Conservation (phyloP, 805 yeast genomes). For the Jamesozyma gamospora region DNA sequence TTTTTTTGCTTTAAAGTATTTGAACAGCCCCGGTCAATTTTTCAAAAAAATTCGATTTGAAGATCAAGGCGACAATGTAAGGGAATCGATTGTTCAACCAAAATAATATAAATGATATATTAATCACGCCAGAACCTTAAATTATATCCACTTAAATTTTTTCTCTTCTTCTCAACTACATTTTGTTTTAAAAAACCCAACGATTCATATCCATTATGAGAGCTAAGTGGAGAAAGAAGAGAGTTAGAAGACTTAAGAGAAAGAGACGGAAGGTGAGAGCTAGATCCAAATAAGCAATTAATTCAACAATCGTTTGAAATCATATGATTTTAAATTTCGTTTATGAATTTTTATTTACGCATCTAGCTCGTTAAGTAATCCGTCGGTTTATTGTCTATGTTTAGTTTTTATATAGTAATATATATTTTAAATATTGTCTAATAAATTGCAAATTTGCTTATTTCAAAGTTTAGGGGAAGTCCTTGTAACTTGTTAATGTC, state of each 20-base stretch:
- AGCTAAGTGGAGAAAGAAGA: constrained; percentile 99
- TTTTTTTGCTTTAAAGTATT: no score
- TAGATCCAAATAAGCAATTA: constrained; percentile 87
- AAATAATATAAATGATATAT: no score
- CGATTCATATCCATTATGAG: constrained; percentile 45
- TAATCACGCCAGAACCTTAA: no score
- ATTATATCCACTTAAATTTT: neutral
- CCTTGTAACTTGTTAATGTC: no score
- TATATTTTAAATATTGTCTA: neutral
- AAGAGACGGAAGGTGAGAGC: constrained; percentile 99
- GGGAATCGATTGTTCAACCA: no score
- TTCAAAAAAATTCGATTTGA: no score
- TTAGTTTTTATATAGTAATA: constrained; percentile 1
- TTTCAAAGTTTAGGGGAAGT: no score
- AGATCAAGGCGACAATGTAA: no score
- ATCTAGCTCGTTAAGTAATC: neutral
- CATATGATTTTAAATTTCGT: neutral
- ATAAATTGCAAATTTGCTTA: neutral
- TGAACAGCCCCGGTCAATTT: no score
- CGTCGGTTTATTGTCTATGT: neutral
- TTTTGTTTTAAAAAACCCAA: constrained; percentile 2
- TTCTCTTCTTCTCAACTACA: neutral
- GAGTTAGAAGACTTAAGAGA: constrained; percentile 99
- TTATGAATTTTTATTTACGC: constrained; percentile 2
- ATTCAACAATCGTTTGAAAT: neutral